Evolutionary conservation across 306 rosid species (phyloP).

Genomic region (Sechiopsis laciniata): DNA sequence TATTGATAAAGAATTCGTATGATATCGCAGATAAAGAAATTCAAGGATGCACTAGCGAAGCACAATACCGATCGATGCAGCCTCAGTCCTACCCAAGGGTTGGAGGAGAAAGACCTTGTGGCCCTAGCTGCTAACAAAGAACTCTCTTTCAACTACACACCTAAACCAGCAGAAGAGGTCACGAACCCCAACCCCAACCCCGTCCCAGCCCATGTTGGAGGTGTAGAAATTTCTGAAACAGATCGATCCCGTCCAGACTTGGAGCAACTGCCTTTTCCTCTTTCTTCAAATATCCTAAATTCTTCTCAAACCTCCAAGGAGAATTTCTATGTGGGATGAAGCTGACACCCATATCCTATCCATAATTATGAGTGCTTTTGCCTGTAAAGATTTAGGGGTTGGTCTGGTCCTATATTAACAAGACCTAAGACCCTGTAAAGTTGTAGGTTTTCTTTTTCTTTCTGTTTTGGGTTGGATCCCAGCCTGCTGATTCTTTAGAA

Average conservation of each 20-base stretch:
- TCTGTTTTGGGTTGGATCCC: background rate
- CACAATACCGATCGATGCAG: conserved; percentile 80
- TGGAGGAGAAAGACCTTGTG: conserved; percentile 87
- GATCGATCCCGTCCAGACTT: conserved; percentile 7
- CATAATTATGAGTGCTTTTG: background rate
- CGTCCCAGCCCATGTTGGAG: background rate
- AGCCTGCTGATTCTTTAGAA: conserved; percentile 14
- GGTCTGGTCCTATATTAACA: background rate
- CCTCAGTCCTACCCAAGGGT: conserved; percentile 70
- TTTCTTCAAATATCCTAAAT: conserved; percentile 25
- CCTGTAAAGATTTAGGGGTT: background rate
- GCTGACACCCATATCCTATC: background rate
- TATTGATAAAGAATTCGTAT: background rate
- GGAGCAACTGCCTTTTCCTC: conserved; percentile 16
- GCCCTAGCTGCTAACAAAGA: conserved; percentile 71
- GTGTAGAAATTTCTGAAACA: conserved; percentile 2
- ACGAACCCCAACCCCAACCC: conserved; percentile 13
- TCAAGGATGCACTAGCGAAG: conserved; percentile 80
- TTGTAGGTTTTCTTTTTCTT: background rate
- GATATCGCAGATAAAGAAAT: conserved; percentile 69
- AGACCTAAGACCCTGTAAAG: background rate
- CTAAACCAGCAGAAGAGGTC: conserved; percentile 39
- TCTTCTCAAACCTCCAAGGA: conserved; percentile 34
- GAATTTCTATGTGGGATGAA: conserved; percentile 46
- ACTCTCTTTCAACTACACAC: conserved; percentile 57